A percentile compares a stretch with the other conserved stretches of the same genome.
These are phyloP conservation scores for Clonostachys byssicola DNA, from an alignment of 2,329 filamentous ascomycete species.

Conservation along the genomic window DNA sequence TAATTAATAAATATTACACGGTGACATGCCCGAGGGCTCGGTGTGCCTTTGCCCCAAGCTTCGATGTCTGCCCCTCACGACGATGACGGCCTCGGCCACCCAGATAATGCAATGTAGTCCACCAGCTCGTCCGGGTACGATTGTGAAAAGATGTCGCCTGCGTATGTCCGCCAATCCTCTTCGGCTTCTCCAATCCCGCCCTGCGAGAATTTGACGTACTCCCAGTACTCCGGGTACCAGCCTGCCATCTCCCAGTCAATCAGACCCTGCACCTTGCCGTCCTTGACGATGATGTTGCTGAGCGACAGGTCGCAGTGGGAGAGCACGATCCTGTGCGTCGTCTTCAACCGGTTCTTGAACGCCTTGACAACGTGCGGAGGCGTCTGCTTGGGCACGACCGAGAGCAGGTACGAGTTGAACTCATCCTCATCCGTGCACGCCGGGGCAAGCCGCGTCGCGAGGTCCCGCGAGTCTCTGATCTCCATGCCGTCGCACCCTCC, in stretches of 20 bases:
- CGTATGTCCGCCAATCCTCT: slow-evolving; percentile 12
- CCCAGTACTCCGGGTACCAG: slow-evolving; percentile 6
- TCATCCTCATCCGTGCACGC: slow-evolving; percentile 11
- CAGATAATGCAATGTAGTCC: slow-evolving; percentile 12
- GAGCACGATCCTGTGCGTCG: slow-evolving; percentile 29
- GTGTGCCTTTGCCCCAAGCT: neutral
- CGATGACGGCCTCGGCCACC: slow-evolving; percentile 7
- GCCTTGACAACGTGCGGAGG: slow-evolving; percentile 11
- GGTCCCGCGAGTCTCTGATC: slow-evolving; percentile 14
- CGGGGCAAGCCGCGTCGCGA: slow-evolving; percentile 11
- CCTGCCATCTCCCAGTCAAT: slow-evolving; percentile 4
- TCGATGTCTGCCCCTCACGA: slow-evolving; percentile 7
- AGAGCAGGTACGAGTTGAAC: slow-evolving; percentile 17
- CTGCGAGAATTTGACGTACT: slow-evolving; percentile 23
- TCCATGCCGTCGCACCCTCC: slow-evolving; percentile 15
- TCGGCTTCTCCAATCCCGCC: slow-evolving; percentile 4
- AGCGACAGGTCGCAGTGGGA: slow-evolving; percentile 45
- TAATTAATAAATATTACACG: too few species aligned
- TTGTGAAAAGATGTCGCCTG: slow-evolving; percentile 15
- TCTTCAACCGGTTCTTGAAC: slow-evolving; percentile 12
- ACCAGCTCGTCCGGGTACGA: slow-evolving; percentile 16
- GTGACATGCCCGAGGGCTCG: too few species aligned
- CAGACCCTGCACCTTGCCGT: slow-evolving; percentile 12
- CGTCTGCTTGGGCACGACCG: slow-evolving; percentile 4
- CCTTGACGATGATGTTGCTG: slow-evolving; percentile 35